These are phyloP conservation scores for Zalerion maritima DNA, from an alignment of 495 filamentous ascomycete genomes.

Conservation along the genomic window DNA sequence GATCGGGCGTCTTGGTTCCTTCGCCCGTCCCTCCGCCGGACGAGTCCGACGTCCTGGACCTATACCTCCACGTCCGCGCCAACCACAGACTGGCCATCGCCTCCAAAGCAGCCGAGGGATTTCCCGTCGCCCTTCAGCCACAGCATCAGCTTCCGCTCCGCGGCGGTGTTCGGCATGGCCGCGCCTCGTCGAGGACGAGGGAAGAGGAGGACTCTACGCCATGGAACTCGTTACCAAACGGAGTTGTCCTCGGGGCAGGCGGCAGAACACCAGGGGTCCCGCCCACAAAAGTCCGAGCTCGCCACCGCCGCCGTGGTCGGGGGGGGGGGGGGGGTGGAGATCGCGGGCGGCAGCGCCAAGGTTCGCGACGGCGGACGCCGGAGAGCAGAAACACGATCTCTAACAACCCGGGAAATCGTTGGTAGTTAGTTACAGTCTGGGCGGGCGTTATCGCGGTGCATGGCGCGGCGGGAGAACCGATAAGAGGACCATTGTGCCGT, in stretches of 20 bases:
- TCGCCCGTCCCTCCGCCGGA: slow-evolving; percentile 44
- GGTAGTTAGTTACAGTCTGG: no score
- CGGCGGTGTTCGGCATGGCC: slow-evolving; percentile 64
- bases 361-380: slow-evolving; percentile 53
- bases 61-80: slow-evolving; percentile 68
- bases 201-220: slow-evolving; percentile 71
- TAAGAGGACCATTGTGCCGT: no score
- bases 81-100: slow-evolving; percentile 52
- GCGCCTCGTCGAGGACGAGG: slow-evolving; percentile 44
- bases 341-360: slow-evolving; percentile 68
- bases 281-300: slow-evolving; percentile 62
- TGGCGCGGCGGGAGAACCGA: no score
- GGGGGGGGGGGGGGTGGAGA: slow-evolving; percentile 50
- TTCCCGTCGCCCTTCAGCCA: slow-evolving; percentile 60
- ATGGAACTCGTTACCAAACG: slow-evolving; percentile 72
- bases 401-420: no score
- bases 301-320: slow-evolving; percentile 59
- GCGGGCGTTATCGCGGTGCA: no score
- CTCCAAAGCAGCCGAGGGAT: slow-evolving; percentile 24
- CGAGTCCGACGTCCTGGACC: slow-evolving; percentile 51
- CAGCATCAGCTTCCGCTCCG: slow-evolving; percentile 82
- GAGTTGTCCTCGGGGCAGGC: slow-evolving; percentile 53
- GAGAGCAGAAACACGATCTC: no score
- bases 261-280: slow-evolving; percentile 56
- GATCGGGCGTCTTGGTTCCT: slow-evolving; percentile 75